Evolutionary conservation across 805 yeast species (phyloP), one percentile per base, ranked within the genome.

Genomic region (Priceomyces fermenticarens): DNA sequence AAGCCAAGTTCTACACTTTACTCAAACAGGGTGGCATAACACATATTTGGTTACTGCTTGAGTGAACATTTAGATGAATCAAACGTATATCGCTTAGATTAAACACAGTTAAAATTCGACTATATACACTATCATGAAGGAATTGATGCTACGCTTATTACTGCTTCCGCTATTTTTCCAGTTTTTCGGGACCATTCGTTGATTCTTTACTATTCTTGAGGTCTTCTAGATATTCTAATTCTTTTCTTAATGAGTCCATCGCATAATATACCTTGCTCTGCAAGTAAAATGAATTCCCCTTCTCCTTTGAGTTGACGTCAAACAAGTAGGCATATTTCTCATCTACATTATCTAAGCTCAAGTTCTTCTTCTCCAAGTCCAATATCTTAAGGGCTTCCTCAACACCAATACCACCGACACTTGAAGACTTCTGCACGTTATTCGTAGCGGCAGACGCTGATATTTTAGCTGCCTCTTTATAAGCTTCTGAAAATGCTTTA

Each of bases 191-290:
- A 30, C 29, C 40, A 14, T 32, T 30, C 23, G 34, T 44, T 40
- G 38, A 45, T 27, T 51, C 54, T 47, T 64, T 63, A 38, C 54
- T 52, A 40, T 63, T 49, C 47, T 60, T 59, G 39, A 66, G 38
- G 50, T 74, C 77, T 48, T 78, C 75, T 43, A 77, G 62, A 45
- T 72, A 80, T 42, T 81, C 81, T 36, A 88, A 54, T 61, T 93
- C 98, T 56, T 80, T 78, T 60, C 84, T 82, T 51, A 93, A 70
- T 46, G 97, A 75, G 61, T 93, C 98, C 78, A 89, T 86, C 16
- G 99, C 97, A 63, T 96, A 79, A 63, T 80, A 89, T 16, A 93
- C 91, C 67, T 93, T 93, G 39, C 93, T 83, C 60, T 93, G 99
- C 38, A 93, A 60, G 57, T 91, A 93, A 59, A 93, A 91, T 32